Evolutionary conservation across 441 rosid genomes (phyloP), one percentile per base, ranked within the genome.

Genomic region (Brassica hybrid): DNA sequence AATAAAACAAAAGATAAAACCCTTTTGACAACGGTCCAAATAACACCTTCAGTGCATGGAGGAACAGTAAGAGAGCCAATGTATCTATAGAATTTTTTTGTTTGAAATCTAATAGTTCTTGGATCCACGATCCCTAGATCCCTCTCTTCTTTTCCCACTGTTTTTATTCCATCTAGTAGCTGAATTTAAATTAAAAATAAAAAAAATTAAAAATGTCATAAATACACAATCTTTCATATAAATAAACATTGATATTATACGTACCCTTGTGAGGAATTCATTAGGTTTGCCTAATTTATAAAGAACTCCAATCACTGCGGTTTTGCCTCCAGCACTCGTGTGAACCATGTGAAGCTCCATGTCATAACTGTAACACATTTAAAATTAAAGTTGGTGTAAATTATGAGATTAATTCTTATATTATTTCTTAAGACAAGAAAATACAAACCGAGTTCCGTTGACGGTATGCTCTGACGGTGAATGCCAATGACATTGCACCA

Each of bases 301-400:
- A 64, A 88, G 73, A 66, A 88, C 83, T 68, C 82, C 91, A 17
- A 85, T 69, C 10, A 88, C 93, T 63, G 96, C 93, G 21, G 23
- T 57, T 32, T 70, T 36, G 19, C 78, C 76, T 0, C 17, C 1
- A 41, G 86, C 59, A 79, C 82, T 86, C 17, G 0, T 1, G 70
- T 90, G 94, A 82, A 92, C 87, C 43, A 84, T 27, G 67, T 90
- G 97, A 73, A 90, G 83, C 83, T 92, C 97, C 80, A 90, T 0
- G 0, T 78, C 79, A n/a, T 82, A 82, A 19, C 91, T 87, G 64
- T 27, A 27, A 60, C 59, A 71, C 65, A 27, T 27, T 27, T 27
- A 27, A 27, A 27, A 27, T 27, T 1, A 27, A 27, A 27, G 5
- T 27, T 27, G 27, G 27, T 23, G 27, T 23, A 23, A 23, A 23